Conservation (phyloP, 331 rosid species). For the Dryas integrifolia region DNA sequence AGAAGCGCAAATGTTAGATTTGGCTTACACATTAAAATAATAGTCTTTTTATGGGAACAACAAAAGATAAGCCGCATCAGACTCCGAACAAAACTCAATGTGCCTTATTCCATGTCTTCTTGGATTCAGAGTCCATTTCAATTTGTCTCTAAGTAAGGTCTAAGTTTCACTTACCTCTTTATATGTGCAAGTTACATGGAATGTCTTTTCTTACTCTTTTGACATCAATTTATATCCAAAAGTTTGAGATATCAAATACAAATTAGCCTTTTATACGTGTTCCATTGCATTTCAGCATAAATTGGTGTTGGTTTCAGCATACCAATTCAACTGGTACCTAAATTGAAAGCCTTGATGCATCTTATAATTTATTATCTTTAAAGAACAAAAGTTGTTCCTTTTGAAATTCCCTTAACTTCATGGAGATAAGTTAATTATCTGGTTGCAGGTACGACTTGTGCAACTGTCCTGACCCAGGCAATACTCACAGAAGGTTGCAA, state of each 20-base stretch:
- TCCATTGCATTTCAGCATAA: too few species aligned
- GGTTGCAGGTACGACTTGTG: conserved; percentile 90
- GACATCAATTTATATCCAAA: too few species aligned
- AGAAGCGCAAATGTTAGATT: background rate
- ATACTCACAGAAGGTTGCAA: conserved; percentile 89
- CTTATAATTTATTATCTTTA: background rate
- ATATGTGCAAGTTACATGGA: background rate
- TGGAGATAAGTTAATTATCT: conserved; percentile 24
- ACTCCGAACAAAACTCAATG: background rate
- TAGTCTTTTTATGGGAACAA: background rate
- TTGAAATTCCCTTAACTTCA: background rate
- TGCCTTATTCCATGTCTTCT: background rate
- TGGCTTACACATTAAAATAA: background rate
- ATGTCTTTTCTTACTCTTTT: background rate
- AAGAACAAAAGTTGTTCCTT: background rate
- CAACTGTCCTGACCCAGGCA: conserved; percentile 90
- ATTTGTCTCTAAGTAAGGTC: background rate
- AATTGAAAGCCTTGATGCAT: background rate
- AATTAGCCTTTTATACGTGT: too few species aligned
- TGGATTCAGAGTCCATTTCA: too few species aligned
- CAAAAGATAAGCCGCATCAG: background rate
- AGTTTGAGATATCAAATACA: too few species aligned
- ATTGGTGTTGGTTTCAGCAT: background rate
- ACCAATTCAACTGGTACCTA: background rate
- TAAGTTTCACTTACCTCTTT: background rate